Percentiles rank a stretch among this genome's conserved stretches.
These are phyloP conservation scores for Colletotrichum falcatum DNA, from an alignment of 2,329 filamentous ascomycete species.

Conservation along the genomic window DNA sequence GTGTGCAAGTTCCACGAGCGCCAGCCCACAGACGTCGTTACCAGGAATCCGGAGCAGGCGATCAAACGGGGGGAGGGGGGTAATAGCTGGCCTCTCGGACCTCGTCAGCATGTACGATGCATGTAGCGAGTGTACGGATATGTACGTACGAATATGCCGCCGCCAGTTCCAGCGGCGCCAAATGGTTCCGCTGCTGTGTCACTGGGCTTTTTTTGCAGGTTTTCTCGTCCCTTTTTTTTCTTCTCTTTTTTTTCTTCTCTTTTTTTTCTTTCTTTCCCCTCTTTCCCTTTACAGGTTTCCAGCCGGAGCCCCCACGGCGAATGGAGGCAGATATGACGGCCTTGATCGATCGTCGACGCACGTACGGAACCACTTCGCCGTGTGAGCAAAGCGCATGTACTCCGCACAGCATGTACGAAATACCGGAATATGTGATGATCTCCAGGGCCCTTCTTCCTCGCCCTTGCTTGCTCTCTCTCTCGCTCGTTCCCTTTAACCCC, in stretches of 20 bases:
- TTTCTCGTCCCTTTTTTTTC: background rate
- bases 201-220: background rate
- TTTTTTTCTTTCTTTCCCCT: background rate
- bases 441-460: constrained; percentile 27
- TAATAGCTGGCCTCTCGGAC: too few relatives aligned
- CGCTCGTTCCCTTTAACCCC: background rate
- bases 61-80: too few relatives aligned
- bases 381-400: background rate
- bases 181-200: constrained; percentile 11
- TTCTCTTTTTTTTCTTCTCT: background rate
- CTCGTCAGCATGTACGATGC: background rate
- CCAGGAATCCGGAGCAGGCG: background rate
- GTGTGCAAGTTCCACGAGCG: background rate
- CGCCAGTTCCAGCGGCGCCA: constrained; percentile 2
- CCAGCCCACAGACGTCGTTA: background rate
- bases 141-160: too few relatives aligned
- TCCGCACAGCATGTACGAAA: background rate
- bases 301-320: too few relatives aligned
- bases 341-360: constrained; percentile 26
- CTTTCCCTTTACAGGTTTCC: background rate
- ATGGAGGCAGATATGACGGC: background rate
- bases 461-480: background rate
- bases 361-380: background rate
- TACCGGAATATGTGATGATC: constrained; percentile 19
- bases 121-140: too few relatives aligned